These are phyloP conservation scores for Amphibolis antarctica DNA, from an alignment of 106 monocot genomes.

Conservation along the genomic window DNA sequence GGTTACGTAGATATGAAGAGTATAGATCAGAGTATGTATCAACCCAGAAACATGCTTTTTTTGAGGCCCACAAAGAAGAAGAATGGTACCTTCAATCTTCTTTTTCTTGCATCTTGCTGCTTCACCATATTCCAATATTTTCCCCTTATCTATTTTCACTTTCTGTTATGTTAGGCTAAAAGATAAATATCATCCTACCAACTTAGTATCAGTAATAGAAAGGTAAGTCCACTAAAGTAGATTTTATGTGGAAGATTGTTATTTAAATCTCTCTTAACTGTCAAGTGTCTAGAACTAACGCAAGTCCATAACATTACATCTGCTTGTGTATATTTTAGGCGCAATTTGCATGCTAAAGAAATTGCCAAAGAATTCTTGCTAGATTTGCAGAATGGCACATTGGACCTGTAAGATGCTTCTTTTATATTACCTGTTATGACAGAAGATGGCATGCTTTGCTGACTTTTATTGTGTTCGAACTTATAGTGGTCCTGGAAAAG, in stretches of 20 bases:
- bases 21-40: constrained; percentile 91
- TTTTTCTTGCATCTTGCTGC: background rate
- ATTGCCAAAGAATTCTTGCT: constrained; percentile 76
- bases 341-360: constrained; percentile 56
- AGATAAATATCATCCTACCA: constrained; percentile 97
- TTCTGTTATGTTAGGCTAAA: constrained; percentile 62
- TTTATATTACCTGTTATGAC: background rate
- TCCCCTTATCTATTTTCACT: background rate
- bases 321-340: constrained; percentile 28
- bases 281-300: no score
- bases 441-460: background rate
- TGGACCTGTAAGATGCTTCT: constrained; percentile 58
- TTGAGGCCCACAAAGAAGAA: constrained; percentile 93
- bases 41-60: constrained; percentile 89
- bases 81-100: constrained; percentile 47
- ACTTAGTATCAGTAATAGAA: constrained; percentile 83
- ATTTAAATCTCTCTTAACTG: background rate
- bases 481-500: constrained; percentile 62
- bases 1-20: constrained; percentile 62
- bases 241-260: background rate
- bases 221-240: constrained; percentile 38
- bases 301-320: no score
- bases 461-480: background rate
- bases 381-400: constrained; percentile 75
- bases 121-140: constrained; percentile 4